These are phyloP conservation scores for Protomyces inouyei DNA, from an alignment of 1,139 yeast species.

Conservation along the genomic window DNA sequence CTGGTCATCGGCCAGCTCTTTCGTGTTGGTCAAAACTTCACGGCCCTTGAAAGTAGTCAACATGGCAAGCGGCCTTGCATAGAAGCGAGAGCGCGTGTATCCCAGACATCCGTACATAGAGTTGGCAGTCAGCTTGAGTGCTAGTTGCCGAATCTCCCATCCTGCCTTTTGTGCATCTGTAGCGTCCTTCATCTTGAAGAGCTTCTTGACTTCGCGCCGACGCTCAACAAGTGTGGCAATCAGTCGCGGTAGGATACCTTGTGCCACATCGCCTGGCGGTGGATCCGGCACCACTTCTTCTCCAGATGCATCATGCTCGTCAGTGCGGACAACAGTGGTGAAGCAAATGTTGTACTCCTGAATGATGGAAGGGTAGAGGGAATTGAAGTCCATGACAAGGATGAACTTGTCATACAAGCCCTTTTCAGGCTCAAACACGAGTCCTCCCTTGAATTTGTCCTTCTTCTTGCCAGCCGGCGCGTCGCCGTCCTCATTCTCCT, in stretches of 20 bases:
- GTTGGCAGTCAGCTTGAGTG: conserved; percentile 92
- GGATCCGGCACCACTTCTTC: conserved; percentile 66
- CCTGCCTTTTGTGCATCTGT: conserved; percentile 57
- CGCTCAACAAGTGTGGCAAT: conserved; percentile 80
- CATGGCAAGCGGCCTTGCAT: conserved; percentile 95
- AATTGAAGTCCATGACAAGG: conserved; percentile 96
- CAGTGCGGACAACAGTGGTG: conserved; percentile 80
- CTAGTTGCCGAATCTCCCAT: conserved; percentile 93
- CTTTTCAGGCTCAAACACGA: conserved; percentile 93
- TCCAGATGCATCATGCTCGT: conserved; percentile 45
- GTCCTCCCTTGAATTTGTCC: conserved; percentile 90
- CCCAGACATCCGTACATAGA: conserved; percentile 99
- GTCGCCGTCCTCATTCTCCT: conserved; percentile 36
- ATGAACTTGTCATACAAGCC: conserved; percentile 87
- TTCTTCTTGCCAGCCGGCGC: conserved; percentile 53
- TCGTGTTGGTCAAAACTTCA: conserved; percentile 88
- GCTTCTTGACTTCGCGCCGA: conserved; percentile 86
- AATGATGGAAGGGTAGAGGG: conserved; percentile 93
- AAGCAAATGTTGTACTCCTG: conserved; percentile 97
- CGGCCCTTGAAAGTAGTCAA: conserved; percentile 92
- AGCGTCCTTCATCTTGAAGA: conserved; percentile 65
- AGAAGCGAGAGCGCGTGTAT: conserved; percentile 82
- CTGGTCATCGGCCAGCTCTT: conserved; percentile 81
- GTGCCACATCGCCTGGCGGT: conserved; percentile 56
- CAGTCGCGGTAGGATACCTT: conserved; percentile 83